Percentiles rank a stretch among this genome's conserved stretches.
phyloP scores from a whole-genome alignment of 179 eudicot genomes.

The Vitellaria paradoxa region DNA sequence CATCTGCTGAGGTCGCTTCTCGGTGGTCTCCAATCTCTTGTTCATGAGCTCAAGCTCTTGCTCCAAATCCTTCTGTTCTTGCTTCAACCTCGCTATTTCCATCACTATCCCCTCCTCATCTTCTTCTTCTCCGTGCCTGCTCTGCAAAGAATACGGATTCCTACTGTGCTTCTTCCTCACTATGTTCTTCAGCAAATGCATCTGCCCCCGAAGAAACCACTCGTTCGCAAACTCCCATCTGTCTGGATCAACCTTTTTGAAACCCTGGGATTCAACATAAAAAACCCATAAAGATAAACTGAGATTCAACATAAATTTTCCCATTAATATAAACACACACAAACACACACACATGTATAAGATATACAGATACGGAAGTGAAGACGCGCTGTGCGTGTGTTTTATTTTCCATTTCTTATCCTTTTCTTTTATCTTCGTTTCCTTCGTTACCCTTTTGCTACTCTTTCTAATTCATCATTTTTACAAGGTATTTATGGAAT shows the following conservation, averaged over 20 bases:
- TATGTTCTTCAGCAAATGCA: conserved; percentile 60
- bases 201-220: conserved; percentile 83
- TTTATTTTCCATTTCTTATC: too few species aligned
- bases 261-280: conserved; percentile 47
- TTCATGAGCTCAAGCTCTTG: conserved; percentile 60
- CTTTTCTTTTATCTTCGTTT: too few species aligned
- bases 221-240: conserved; percentile 89
- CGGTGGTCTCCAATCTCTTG: conserved; percentile 66
- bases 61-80: conserved; percentile 66
- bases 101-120: conserved; percentile 43
- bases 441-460: too few species aligned
- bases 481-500: too few species aligned
- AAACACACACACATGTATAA: too few species aligned
- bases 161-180: conserved; percentile 48
- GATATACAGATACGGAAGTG: too few species aligned
- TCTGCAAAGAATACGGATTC: conserved; percentile 11
- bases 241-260: conserved; percentile 87
- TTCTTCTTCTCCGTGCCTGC: conserved; percentile 24
- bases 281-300: too few species aligned
- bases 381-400: too few species aligned
- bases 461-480: too few species aligned
- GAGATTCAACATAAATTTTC: too few species aligned
- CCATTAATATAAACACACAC: neutral
- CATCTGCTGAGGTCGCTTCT: conserved; percentile 89
- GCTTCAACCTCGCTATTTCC: conserved; percentile 60